Conservation (phyloP, 1,284 basidiomycete genomes). For the Puccinia triticina region DNA sequence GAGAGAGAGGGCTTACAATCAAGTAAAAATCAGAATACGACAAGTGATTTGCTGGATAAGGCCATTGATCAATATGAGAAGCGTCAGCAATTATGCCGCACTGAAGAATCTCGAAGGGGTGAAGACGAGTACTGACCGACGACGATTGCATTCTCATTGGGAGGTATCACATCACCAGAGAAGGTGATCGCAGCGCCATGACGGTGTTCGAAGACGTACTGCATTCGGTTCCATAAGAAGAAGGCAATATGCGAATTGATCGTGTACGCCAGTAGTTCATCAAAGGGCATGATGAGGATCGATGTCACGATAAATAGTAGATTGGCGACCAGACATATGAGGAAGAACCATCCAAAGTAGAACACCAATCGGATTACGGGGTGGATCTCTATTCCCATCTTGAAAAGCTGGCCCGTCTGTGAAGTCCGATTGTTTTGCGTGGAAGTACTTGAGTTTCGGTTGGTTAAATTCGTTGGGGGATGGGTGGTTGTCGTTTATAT, state of each 20-base stretch:
- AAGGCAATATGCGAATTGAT: slow-evolving; percentile 42
- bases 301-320: slow-evolving; percentile 25
- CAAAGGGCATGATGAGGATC: slow-evolving; percentile 39
- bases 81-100: background rate
- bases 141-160: slow-evolving; percentile 41
- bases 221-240: slow-evolving; percentile 47
- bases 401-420: background rate
- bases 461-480: too few relatives aligned
- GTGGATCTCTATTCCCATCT: slow-evolving; percentile 10
- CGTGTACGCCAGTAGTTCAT: slow-evolving; percentile 23
- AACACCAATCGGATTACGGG: slow-evolving; percentile 16
- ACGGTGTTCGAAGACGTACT: slow-evolving; percentile 43
- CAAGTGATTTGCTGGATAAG: slow-evolving; percentile 33
- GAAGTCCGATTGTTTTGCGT: background rate
- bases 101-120: background rate
- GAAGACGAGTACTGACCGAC: slow-evolving; percentile 33
- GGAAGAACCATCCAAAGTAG: slow-evolving; percentile 28
- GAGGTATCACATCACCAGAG: slow-evolving; percentile 45
- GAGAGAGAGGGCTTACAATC: slow-evolving; percentile 27
- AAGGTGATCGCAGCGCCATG: slow-evolving; percentile 38
- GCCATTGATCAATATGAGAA: background rate
- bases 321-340: slow-evolving; percentile 36
- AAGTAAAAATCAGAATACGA: slow-evolving; percentile 48
- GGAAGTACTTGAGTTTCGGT: too few relatives aligned
- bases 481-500: too few relatives aligned